Evolutionary conservation across 129 eudicot species (phyloP).

Genomic region (Lonicera japonica): DNA sequence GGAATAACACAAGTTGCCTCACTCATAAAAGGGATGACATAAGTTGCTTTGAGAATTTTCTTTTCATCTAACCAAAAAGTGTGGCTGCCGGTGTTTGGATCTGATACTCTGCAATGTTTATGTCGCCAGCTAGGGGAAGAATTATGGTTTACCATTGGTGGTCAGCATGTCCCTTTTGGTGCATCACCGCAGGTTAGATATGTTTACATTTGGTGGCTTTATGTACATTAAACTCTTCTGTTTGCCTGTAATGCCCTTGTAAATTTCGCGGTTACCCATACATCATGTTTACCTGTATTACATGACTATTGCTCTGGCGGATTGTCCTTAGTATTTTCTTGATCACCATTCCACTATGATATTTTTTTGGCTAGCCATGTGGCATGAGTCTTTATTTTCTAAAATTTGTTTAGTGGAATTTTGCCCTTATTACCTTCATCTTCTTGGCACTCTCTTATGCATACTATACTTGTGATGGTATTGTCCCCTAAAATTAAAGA

Average conservation of each 20-base stretch:
- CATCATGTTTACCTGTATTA: neutral
- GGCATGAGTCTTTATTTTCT: no score
- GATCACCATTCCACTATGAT: no score
- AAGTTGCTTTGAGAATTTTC: neutral
- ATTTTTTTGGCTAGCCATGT: no score
- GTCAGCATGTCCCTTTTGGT: constrained; percentile 91
- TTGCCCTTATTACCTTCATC: no score
- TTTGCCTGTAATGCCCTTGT: neutral
- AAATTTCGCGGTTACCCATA: neutral
- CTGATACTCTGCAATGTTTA: constrained; percentile 3
- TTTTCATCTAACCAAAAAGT: neutral
- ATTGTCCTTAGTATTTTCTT: no score
- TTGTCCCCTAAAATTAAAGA: no score
- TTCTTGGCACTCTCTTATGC: no score
- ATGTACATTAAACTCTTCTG: no score
- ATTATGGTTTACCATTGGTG: constrained; percentile 79
- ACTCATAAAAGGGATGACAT: neutral
- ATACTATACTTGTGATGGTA: no score
- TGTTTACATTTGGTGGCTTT: neutral
- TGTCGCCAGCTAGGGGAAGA: constrained; percentile 71
- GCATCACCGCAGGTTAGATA: constrained; percentile 79
- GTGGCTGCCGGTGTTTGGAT: neutral
- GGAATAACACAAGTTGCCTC: no score
- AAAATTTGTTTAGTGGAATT: no score
- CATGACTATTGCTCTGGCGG: no score